phyloP scores from a whole-genome alignment of 1,284 basidiomycete genomes.

The Cerioporus squamosus region DNA sequence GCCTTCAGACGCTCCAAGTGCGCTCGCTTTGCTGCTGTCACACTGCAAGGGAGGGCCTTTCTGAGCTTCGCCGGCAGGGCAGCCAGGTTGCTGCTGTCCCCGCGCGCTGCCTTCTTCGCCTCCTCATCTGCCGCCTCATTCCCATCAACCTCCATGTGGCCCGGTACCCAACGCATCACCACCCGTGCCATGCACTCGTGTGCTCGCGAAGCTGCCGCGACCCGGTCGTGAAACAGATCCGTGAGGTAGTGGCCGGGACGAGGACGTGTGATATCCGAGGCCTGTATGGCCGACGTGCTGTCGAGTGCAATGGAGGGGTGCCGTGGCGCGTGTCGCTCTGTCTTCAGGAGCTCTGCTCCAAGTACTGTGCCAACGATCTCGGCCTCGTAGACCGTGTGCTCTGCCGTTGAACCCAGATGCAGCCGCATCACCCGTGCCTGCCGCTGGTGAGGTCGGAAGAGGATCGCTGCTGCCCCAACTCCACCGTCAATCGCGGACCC shows the following conservation, averaged over 20 bases:
- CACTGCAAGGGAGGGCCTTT: too few species aligned
- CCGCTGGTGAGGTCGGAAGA: not conserved
- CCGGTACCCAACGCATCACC: slow-evolving; percentile 17
- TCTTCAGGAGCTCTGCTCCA: not conserved
- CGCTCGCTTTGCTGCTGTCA: too few species aligned
- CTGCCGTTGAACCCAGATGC: not conserved
- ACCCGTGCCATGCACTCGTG: too few species aligned
- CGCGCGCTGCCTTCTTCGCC: slow-evolving; percentile 24
- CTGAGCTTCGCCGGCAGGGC: too few species aligned
- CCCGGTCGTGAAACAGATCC: slow-evolving; percentile 17
- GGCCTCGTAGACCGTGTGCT: not conserved
- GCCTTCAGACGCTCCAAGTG: too few species aligned
- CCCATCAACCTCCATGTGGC: slow-evolving; percentile 19
- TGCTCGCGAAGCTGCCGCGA: too few species aligned
- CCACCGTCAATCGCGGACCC: too few species aligned
- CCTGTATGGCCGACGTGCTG: slow-evolving; percentile 26
- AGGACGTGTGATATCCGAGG: not conserved
- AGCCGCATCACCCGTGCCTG: not conserved
- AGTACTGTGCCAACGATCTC: not conserved
- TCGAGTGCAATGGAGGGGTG: slow-evolving; percentile 11
- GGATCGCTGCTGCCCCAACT: not conserved
- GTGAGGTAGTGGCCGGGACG: slow-evolving; percentile 24
- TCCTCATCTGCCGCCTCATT: slow-evolving; percentile 23
- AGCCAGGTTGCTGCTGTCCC: not conserved
- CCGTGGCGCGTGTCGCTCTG: not conserved